Evolutionary conservation across 2,329 filamentous ascomycete species (phyloP), one percentile per base, ranked within the genome.

Genomic region (Stemphylium beticola): DNA sequence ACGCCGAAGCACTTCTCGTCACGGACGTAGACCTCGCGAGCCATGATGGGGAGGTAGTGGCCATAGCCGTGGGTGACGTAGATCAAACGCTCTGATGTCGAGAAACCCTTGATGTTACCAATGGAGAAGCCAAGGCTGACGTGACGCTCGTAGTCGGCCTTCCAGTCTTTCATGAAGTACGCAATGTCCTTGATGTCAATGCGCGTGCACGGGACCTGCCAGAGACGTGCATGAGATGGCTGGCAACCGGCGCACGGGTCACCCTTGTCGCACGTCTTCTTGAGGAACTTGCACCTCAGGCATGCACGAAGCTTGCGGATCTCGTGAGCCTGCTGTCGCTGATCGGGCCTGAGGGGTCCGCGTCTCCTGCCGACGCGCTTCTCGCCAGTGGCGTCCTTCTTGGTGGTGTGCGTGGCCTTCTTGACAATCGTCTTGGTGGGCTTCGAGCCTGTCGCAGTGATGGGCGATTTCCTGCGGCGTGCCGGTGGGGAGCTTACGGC

Each of bases 91-190:
- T 87, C 85, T 15, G 81, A 76, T 24, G 83, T 79, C 14, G 85
- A 85, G 75, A 87, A 88, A 29, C 93, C 93, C 81, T 96, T 96
- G 80, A 97, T 95, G 72, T 97, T 97, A 77, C 90, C 93, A 43
- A 96, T 89, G 2, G 92, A 96, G 73, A 97, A 92, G 50, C 91
- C 91, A 53, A 91, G 86, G 60, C 86, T 90, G 65, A 95, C 85
- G 74, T 97, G 93, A 66, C 92, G 89, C 79, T 96, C 92, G 69
- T 95, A 96, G 76, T 98, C 93, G 39, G 92, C 93, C 79, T 93
- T 96, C 93, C 93, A 98, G 77, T 97, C 93, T 82, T 97, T 97
- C 91, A 97, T 95, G 82, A 98, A 98, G 78, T 96, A 96, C 38
- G 87, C 91, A 69, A 98, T 96, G 70, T 98, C 93, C 84, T 96